Evolutionary conservation across 1,139 yeast genomes (phyloP), one percentile per base, ranked within the genome.

Genomic region (Taphrina pruni): DNA sequence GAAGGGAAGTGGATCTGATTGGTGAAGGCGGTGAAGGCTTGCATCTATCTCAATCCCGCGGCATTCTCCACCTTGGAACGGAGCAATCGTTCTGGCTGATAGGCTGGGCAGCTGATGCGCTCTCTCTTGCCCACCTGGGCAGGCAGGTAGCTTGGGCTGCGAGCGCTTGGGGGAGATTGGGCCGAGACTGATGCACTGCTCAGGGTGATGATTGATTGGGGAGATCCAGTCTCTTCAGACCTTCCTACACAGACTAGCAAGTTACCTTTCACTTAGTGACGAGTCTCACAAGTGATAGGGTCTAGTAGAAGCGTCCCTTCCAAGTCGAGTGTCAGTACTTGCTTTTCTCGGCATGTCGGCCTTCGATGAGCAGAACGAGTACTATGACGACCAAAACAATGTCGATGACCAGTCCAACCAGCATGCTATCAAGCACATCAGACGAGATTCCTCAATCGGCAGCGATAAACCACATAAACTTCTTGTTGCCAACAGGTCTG

Each of bases 401-500:
- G 60, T 64, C 48, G 67, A 64, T 46, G 67, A 64, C 48, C 67
- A 64, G 56, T 64, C 67, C 39, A 64, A 64, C 17, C 67, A 64
- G 48, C 61, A 54, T 45, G 67, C 67, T 38, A 64, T 64, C 61
- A 64, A 64, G 38, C 67, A 64, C 48, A 64, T 64, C 46, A 46
- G 67, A 39, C 35, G 67, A 36, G 56, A 64, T 36, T 64, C 67
- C 6, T 54, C 61, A 26, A 55, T 64, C 21, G 60, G 55, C 9
- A 21, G 46, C 21, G 67, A 64, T 39, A 36, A 45, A 38, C 67
- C 67, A 17, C 67, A 64, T 55, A 64, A 64, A 56, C 61, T 64
- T 6, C 48, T 64, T 32, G 72, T 65, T 38, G 71, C 72, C 50
- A 69, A 69, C 48, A 69, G 72, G 20, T 57, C 69, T 57, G 73